These are phyloP conservation scores for Exutisphaerella laricina DNA, from an alignment of 2,329 filamentous ascomycete genomes.

Conservation along the genomic window DNA sequence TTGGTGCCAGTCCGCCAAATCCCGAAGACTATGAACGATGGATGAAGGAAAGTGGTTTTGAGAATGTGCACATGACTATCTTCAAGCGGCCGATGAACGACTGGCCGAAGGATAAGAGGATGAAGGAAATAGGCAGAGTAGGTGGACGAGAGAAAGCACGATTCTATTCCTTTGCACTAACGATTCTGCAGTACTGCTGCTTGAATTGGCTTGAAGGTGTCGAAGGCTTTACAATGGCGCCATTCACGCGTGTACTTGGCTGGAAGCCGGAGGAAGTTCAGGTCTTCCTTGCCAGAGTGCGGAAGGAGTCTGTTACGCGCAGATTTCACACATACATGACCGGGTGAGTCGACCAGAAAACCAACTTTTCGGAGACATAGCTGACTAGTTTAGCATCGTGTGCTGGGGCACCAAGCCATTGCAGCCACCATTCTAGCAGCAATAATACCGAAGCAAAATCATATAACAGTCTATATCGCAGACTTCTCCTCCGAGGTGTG, in stretches of 20 bases:
- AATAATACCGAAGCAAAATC: background rate
- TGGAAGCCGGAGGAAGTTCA: slow-evolving; percentile 43
- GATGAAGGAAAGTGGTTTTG: slow-evolving; percentile 25
- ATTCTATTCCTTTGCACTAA: background rate
- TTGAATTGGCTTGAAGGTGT: slow-evolving; percentile 35
- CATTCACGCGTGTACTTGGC: slow-evolving; percentile 39
- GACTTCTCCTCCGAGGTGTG: background rate
- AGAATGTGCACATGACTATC: slow-evolving; percentile 22
- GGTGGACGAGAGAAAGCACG: background rate
- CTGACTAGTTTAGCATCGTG: slow-evolving; percentile 3
- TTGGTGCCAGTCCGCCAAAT: slow-evolving; percentile 15
- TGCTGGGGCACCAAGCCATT: slow-evolving; percentile 13
- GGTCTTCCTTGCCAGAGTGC: slow-evolving; percentile 41
- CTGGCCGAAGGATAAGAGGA: slow-evolving; percentile 28
- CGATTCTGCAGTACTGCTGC: slow-evolving; percentile 15
- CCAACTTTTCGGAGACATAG: background rate
- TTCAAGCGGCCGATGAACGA: slow-evolving; percentile 26
- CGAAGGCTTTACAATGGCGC: slow-evolving; percentile 41
- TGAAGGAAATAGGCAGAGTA: slow-evolving; percentile 25
- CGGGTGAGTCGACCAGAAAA: slow-evolving; percentile 9
- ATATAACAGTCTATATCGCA: background rate
- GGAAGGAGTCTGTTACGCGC: slow-evolving; percentile 33
- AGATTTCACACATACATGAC: slow-evolving; percentile 23
- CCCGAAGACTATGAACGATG: slow-evolving; percentile 14
- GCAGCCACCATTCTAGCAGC: background rate